These are phyloP conservation scores for Spergularia marina DNA, from an alignment of 148 eudicot species.

Conservation along the genomic window DNA sequence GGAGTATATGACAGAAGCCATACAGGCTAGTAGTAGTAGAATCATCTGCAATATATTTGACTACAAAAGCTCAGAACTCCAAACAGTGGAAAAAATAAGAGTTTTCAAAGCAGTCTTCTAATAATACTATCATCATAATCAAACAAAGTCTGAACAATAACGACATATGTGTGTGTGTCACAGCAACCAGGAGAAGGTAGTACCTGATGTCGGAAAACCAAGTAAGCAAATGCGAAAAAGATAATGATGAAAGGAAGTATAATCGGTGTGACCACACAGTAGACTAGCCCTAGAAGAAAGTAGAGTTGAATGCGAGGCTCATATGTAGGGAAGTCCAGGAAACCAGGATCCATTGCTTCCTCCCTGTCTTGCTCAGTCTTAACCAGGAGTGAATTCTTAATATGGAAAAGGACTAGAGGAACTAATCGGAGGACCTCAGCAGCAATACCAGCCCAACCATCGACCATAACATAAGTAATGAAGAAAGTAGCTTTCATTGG, in stretches of 20 bases:
- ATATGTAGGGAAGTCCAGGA: conserved; percentile 37
- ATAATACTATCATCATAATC: neutral
- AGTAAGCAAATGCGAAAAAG: conserved; percentile 57
- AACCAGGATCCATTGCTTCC: conserved; percentile 69
- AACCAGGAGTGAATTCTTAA: conserved; percentile 54
- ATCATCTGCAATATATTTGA: too few relatives aligned
- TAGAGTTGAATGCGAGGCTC: conserved; percentile 73
- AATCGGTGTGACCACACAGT: conserved; percentile 47
- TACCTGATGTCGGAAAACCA: conserved; percentile 75
- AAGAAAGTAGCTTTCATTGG: conserved; percentile 74
- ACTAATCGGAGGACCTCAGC: conserved; percentile 54
- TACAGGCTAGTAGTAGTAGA: too few relatives aligned
- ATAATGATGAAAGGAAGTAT: conserved; percentile 64
- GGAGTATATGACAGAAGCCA: too few relatives aligned
- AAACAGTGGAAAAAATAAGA: too few relatives aligned
- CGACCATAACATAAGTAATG: conserved; percentile 64
- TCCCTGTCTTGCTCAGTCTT: conserved; percentile 62
- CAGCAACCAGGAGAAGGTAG: neutral
- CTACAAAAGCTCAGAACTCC: too few relatives aligned
- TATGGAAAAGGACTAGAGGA: conserved; percentile 47
- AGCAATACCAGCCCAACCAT: conserved; percentile 73
- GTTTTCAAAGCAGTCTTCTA: too few relatives aligned
- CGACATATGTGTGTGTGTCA: neutral
- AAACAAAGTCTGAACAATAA: neutral
- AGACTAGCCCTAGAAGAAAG: conserved; percentile 63